Evolutionary conservation across 257 asterid genomes (phyloP), one percentile per base, ranked within the genome.

Genomic region (Jacaranda copaia): DNA sequence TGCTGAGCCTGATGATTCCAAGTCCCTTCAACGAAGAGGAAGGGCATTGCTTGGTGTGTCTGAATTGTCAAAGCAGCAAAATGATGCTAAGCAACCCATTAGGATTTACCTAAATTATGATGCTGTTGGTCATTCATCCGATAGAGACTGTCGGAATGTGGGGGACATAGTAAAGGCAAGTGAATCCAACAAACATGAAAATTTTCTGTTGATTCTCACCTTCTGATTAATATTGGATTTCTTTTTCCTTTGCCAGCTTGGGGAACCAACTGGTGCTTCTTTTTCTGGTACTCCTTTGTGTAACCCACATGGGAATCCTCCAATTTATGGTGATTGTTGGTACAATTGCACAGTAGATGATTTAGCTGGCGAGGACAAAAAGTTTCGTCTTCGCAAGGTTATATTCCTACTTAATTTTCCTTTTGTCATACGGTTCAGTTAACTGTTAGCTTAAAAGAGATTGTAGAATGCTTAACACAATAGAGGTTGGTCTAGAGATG

Each of bases 91-190:
- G 81, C 84, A 87, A 52, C 99, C 98, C 11, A 95, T 95, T 72
- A 87, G 99, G 80, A 94, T 94, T 80, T 92, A 85, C 82, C 84
- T 94, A 82, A 94, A 94, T 87, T 94, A 94, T 84, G 99, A 94
- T 78, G 99, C 99, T 74, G 98, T 94, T 72, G 99, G 99, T 42
- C 99, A 94, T 81, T 94, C 99, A 36, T 88, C 97, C 0, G 97
- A 94, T 80, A 89, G 99, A 79, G 99, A 94, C 87, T 94, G 99
- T 76, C 86, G 85, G 76, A 87, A 62, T 74, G 91, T 92, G 46
- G 98, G 98, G 45, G 95, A 92, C 74, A 77, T 88, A 70, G 99
- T 94, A 10, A 94, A 94, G 97, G 99, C 84, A 86, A 91, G 93
- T 85, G 6, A 76, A 58, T 55, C 49, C 52, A 46, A 73, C 65